Percentiles rank a stretch among this genome's conserved stretches.
These are phyloP conservation scores for Zychaea mexicana DNA, from an alignment of 371 early-diverging fungal genomes.

Conservation along the genomic window DNA sequence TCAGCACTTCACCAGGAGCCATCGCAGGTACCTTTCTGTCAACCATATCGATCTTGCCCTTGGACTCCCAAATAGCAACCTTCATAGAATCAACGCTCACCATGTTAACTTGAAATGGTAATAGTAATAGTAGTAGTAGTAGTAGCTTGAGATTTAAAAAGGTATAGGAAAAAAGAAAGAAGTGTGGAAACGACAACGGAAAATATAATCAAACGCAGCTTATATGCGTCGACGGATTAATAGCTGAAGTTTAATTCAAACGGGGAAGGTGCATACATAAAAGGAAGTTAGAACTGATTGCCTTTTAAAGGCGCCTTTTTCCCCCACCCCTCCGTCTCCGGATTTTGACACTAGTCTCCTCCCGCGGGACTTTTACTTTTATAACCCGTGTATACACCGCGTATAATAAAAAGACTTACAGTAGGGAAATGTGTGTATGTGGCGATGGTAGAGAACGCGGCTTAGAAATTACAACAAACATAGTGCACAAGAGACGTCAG, in stretches of 20 bases:
- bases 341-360: not conserved
- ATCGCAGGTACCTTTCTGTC: conserved; percentile 38
- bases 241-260: not conserved
- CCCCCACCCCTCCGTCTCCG: too few relatives aligned
- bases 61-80: conserved; percentile 54
- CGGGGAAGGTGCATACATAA: not conserved
- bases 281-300: not conserved
- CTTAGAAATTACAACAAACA: too few relatives aligned
- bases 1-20: conserved; percentile 46
- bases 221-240: not conserved
- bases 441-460: too few relatives aligned
- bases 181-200: not conserved
- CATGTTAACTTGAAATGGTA: not conserved
- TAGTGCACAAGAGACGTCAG: too few relatives aligned
- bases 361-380: too few relatives aligned
- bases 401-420: too few relatives aligned
- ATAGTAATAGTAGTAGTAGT: not conserved
- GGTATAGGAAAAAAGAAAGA: not conserved
- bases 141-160: not conserved
- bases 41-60: conserved; percentile 48
- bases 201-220: not conserved
- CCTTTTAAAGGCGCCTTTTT: not conserved
- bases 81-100: conserved; percentile 25
- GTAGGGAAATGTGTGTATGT: too few relatives aligned
- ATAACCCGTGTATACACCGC: too few relatives aligned